These are phyloP conservation scores for Diaporthe batatas DNA, from an alignment of 2,329 filamentous ascomycete genomes.

Conservation along the genomic window DNA sequence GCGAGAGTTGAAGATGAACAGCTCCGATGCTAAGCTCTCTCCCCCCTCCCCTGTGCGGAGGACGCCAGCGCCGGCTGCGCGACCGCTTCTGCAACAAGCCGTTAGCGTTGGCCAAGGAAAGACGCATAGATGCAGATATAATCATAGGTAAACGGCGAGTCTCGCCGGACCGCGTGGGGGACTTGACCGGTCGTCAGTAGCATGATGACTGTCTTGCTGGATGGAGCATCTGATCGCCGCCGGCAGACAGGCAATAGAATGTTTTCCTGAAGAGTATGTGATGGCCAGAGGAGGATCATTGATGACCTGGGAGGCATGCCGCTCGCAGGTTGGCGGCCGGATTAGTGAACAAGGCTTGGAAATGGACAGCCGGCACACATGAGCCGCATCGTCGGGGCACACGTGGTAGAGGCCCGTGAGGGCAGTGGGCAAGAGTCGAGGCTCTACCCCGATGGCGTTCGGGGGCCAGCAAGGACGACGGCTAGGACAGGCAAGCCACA, in stretches of 20 bases:
- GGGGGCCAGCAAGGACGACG: neutral
- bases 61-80: slow-evolving; percentile 29
- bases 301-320: neutral
- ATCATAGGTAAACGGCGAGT: slow-evolving; percentile 29
- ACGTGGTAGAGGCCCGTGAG: slow-evolving; percentile 11
- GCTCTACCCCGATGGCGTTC: slow-evolving; percentile 23
- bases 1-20: slow-evolving; percentile 26
- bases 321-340: slow-evolving; percentile 17
- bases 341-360: slow-evolving; percentile 29
- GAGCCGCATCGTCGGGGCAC: slow-evolving; percentile 25
- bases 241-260: slow-evolving; percentile 11
- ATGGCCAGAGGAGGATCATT: neutral
- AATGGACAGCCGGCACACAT: neutral
- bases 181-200: slow-evolving; percentile 17
- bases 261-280: neutral
- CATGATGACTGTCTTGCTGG: slow-evolving; percentile 23
- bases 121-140: slow-evolving; percentile 35
- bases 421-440: neutral
- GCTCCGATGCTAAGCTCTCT: slow-evolving; percentile 33
- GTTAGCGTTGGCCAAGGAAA: slow-evolving; percentile 38
- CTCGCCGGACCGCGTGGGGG: slow-evolving; percentile 23
- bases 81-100: slow-evolving; percentile 41
- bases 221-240: neutral
- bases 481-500: slow-evolving; percentile 19
- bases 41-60: slow-evolving; percentile 34